Evolutionary conservation across 1,284 basidiomycete species (phyloP).

Genomic region (Tremellales sp.): DNA sequence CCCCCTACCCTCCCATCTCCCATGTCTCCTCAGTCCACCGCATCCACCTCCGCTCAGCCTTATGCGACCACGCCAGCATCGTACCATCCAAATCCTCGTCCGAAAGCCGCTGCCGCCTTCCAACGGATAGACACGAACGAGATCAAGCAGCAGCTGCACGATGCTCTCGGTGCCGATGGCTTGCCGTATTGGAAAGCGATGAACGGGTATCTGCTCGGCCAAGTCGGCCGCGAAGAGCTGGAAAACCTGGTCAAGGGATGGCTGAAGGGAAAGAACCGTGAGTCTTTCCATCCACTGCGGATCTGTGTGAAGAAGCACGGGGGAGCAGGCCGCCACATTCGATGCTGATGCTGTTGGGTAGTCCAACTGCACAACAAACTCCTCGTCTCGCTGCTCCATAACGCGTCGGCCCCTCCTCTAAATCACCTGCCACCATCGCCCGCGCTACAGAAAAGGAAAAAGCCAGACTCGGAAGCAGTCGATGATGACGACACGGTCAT

Average conservation of each 20-base stretch:
- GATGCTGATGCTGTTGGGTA: slow-evolving; percentile 7
- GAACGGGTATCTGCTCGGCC: slow-evolving; percentile 45
- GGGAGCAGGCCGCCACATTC: neutral
- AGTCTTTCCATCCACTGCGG: no score
- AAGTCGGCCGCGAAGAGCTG: slow-evolving; percentile 41
- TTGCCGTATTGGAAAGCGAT: slow-evolving; percentile 52
- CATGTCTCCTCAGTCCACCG: slow-evolving; percentile 63
- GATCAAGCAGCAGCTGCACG: slow-evolving; percentile 72
- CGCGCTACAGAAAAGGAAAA: slow-evolving; percentile 29
- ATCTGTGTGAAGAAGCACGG: neutral
- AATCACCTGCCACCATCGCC: slow-evolving; percentile 20
- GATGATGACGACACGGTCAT: slow-evolving; percentile 37
- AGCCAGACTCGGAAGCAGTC: slow-evolving; percentile 34
- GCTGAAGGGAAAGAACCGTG: slow-evolving; percentile 40
- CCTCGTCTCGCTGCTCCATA: slow-evolving; percentile 41
- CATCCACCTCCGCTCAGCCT: slow-evolving; percentile 52
- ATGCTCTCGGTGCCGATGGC: slow-evolving; percentile 66
- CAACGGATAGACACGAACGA: slow-evolving; percentile 44
- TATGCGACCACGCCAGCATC: slow-evolving; percentile 51
- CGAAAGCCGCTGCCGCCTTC: slow-evolving; percentile 41
- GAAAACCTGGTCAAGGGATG: slow-evolving; percentile 36
- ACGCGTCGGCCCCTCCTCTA: slow-evolving; percentile 36
- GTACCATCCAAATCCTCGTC: slow-evolving; percentile 49
- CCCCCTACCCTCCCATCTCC: no score
- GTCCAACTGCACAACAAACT: slow-evolving; percentile 46